phyloP scores from a whole-genome alignment of 257 asterid genomes.

The Scutellaria galericulata region DNA sequence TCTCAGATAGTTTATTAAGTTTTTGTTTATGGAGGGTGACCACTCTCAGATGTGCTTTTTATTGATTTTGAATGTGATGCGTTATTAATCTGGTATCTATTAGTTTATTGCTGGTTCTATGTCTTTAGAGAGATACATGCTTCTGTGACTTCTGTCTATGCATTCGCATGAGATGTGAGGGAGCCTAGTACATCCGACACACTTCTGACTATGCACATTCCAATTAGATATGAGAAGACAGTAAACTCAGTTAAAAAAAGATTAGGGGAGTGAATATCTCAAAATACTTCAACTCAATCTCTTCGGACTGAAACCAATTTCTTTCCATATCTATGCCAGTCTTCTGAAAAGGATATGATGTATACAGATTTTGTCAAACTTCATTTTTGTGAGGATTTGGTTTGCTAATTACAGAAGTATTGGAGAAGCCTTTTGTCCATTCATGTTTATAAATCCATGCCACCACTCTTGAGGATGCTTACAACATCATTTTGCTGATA shows the following conservation, averaged over 20 bases:
- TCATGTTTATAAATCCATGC: background rate
- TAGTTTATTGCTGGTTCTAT: background rate
- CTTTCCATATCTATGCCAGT: background rate
- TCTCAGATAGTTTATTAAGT: background rate
- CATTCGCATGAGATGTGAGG: background rate
- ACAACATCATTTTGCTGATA: background rate
- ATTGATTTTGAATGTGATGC: slow-evolving; percentile 15
- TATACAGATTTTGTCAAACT: background rate
- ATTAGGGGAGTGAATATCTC: background rate
- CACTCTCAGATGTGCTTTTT: background rate
- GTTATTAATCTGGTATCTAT: background rate
- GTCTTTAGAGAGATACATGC: background rate
- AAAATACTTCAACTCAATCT: background rate
- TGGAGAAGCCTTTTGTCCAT: background rate
- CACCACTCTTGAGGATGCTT: slow-evolving; percentile 17
- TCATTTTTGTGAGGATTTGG: background rate
- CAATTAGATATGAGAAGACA: background rate
- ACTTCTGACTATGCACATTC: background rate
- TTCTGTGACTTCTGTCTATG: background rate
- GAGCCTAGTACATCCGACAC: background rate
- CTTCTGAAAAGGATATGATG: background rate
- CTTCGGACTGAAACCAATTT: background rate
- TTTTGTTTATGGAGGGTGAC: background rate
- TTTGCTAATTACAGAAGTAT: slow-evolving; percentile 9
- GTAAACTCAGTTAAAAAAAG: background rate